Evolutionary conservation across 345 rosid species (phyloP).

Genomic region (Gossypium anomalum): DNA sequence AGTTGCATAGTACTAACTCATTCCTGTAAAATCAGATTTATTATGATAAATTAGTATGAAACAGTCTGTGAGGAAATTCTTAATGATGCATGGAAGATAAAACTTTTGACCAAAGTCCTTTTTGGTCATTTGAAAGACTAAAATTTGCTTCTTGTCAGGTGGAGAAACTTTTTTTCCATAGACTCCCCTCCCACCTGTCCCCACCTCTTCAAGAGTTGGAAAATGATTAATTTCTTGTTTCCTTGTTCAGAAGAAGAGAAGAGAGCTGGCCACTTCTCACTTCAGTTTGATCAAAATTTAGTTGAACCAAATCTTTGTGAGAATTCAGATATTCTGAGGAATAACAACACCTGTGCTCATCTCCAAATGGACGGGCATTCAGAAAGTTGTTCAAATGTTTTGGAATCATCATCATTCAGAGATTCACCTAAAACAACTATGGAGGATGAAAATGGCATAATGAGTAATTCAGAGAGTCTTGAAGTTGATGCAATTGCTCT

Average conservation of each 20-base stretch:
- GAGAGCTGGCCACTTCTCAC: slow-evolving; percentile 25
- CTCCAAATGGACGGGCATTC: slow-evolving; percentile 1
- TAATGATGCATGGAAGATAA: background rate
- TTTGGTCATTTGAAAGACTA: background rate
- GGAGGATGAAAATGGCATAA: slow-evolving; percentile 10
- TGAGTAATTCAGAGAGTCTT: slow-evolving; percentile 5
- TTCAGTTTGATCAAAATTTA: slow-evolving; percentile 18
- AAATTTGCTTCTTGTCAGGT: background rate
- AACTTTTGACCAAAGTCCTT: background rate
- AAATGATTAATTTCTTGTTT: slow-evolving; percentile 9
- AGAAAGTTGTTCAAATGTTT: slow-evolving; percentile 17
- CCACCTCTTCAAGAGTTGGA: background rate
- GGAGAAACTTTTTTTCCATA: background rate
- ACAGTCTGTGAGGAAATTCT: background rate
- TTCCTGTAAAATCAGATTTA: background rate
- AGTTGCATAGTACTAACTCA: background rate
- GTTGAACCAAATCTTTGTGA: slow-evolving; percentile 15
- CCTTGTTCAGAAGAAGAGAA: slow-evolving; percentile 37
- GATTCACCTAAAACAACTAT: slow-evolving; percentile 4
- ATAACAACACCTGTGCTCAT: background rate
- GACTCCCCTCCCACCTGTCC: too few relatives aligned
- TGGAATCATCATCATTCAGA: slow-evolving; percentile 16
- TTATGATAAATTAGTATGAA: background rate
- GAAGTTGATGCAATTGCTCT: slow-evolving; percentile 14
- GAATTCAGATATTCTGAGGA: slow-evolving; percentile 13